Percentiles rank a stretch among this genome's conserved stretches.
Evolutionary conservation across 805 yeast genomes (phyloP).

Genomic region (Komagataella pastoris): DNA sequence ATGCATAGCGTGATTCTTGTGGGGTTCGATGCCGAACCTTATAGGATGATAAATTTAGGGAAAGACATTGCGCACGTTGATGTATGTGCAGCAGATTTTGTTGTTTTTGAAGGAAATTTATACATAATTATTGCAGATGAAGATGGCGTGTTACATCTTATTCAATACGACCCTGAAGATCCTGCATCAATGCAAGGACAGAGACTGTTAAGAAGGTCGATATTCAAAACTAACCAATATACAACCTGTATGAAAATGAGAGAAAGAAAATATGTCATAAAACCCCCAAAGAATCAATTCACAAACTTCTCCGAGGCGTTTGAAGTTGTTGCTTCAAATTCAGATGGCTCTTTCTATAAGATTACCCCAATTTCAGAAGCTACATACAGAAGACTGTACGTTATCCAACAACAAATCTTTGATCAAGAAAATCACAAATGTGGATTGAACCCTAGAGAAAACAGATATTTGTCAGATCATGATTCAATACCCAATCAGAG

Average conservation of each 20-base stretch:
- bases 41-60: slow-evolving; percentile 66
- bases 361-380: slow-evolving; percentile 67
- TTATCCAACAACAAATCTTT: slow-evolving; percentile 74
- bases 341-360: slow-evolving; percentile 69
- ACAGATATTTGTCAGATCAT: slow-evolving; percentile 18
- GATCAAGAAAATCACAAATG: slow-evolving; percentile 64
- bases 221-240: slow-evolving; percentile 53
- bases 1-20: slow-evolving; percentile 65
- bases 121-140: slow-evolving; percentile 58
- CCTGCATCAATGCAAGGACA: slow-evolving; percentile 74
- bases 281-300: slow-evolving; percentile 16
- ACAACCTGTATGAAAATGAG: slow-evolving; percentile 40
- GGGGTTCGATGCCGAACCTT: slow-evolving; percentile 94
- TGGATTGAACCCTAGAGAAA: slow-evolving; percentile 73
- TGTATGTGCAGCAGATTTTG: slow-evolving; percentile 63
- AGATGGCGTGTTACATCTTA: slow-evolving; percentile 49
- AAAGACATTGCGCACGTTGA: slow-evolving; percentile 56
- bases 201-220: slow-evolving; percentile 51
- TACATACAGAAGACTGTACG: slow-evolving; percentile 67
- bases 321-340: slow-evolving; percentile 58
- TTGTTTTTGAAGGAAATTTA: slow-evolving; percentile 57
- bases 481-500: not conserved
- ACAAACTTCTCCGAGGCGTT: slow-evolving; percentile 11
- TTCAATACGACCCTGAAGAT: slow-evolving; percentile 89
- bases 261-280: slow-evolving; percentile 18